Percentiles rank a stretch among this genome's conserved stretches.
phyloP scores from a whole-genome alignment of 495 filamentous ascomycete genomes.

The Copromyces sp. region DNA sequence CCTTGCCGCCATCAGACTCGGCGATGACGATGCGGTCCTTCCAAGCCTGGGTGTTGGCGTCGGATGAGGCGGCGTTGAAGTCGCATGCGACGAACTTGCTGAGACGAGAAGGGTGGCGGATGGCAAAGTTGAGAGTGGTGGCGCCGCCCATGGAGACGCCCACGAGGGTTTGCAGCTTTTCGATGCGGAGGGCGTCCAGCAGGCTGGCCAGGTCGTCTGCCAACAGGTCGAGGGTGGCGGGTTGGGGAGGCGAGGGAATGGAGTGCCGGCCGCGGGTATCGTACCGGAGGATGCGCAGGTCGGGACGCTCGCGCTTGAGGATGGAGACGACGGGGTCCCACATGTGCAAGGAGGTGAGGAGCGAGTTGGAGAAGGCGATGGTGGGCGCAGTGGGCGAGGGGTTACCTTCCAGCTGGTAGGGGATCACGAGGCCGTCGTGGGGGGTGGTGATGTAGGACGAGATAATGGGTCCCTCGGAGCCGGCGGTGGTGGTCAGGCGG shows the following conservation, averaged over 20 bases:
- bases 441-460: slow-evolving; percentile 52
- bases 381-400: slow-evolving; percentile 53
- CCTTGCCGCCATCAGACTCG: slow-evolving; percentile 45
- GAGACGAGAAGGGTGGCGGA: slow-evolving; percentile 51
- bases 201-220: slow-evolving; percentile 52
- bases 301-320: slow-evolving; percentile 44
- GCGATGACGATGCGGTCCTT: slow-evolving; percentile 61
- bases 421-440: slow-evolving; percentile 53
- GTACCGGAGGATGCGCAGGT: slow-evolving; percentile 63
- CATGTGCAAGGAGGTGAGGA: slow-evolving; percentile 62
- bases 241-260: slow-evolving; percentile 31
- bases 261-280: slow-evolving; percentile 54
- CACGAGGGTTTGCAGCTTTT: slow-evolving; percentile 49
- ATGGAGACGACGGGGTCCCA: slow-evolving; percentile 64
- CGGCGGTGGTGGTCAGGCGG: slow-evolving; percentile 35
- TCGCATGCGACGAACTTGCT: slow-evolving; percentile 62
- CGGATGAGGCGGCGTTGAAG: slow-evolving; percentile 57
- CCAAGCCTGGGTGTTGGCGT: slow-evolving; percentile 67
- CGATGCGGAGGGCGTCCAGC: slow-evolving; percentile 49
- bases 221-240: slow-evolving; percentile 50
- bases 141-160: slow-evolving; percentile 73
- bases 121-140: slow-evolving; percentile 58
- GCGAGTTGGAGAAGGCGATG: slow-evolving; percentile 64
- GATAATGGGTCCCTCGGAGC: slow-evolving; percentile 38
- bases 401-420: slow-evolving; percentile 67